Evolutionary conservation across 2,329 filamentous ascomycete genomes (phyloP).

Genomic region (Gremmenia infestans): DNA sequence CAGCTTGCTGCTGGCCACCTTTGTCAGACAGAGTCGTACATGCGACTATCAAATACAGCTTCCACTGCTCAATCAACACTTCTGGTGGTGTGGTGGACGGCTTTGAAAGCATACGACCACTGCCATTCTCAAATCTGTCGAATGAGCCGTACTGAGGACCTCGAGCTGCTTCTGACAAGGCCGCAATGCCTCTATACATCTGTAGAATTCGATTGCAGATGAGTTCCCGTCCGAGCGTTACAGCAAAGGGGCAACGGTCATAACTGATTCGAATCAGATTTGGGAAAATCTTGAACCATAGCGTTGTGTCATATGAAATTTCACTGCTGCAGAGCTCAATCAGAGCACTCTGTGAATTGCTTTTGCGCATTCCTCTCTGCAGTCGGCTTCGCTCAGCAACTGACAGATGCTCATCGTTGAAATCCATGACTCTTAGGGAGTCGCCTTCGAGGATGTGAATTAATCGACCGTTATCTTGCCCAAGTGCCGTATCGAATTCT

Average conservation of each 20-base stretch:
- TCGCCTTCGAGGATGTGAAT: conserved; percentile 92
- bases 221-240: conserved; percentile 84
- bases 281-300: conserved; percentile 98
- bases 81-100: conserved; percentile 72
- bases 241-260: conserved; percentile 85
- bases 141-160: conserved; percentile 57
- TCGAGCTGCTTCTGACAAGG: conserved; percentile 68
- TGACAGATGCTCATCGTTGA: conserved; percentile 86
- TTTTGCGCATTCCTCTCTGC: conserved; percentile 82
- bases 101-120: conserved; percentile 39
- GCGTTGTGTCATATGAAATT: conserved; percentile 84
- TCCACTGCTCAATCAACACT: conserved; percentile 94
- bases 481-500: conserved; percentile 86
- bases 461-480: conserved; percentile 67
- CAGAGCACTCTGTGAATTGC: conserved; percentile 76
- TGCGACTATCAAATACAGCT: conserved; percentile 92
- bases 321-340: conserved; percentile 96
- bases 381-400: conserved; percentile 89
- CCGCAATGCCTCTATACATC: conserved; percentile 81
- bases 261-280: conserved; percentile 89
- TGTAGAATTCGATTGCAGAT: conserved; percentile 89
- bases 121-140: conserved; percentile 45
- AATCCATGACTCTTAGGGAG: conserved; percentile 80
- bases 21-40: conserved; percentile 90
- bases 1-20: conserved; percentile 57